Evolutionary conservation across 495 filamentous ascomycete species (phyloP), one percentile per base, ranked within the genome.

Genomic region (Penicillium samsonianum): DNA sequence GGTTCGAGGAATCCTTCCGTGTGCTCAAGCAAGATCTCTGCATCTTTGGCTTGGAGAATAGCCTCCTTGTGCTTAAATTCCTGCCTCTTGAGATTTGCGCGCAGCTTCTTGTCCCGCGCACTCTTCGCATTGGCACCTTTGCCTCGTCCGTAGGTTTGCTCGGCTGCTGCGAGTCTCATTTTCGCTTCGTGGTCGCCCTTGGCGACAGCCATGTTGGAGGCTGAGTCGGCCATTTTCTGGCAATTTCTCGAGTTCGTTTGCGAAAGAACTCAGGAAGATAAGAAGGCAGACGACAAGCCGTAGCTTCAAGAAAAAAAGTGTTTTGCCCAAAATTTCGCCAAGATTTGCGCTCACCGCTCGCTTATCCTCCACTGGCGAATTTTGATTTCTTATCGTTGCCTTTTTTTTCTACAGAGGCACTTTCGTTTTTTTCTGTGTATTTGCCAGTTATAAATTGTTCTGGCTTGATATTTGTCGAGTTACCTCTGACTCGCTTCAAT

Each of bases 11-110:
- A 94, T 7, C 94, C 94, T 19, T 81, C 78, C n/a, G 86, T 80
- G 65, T 96, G 90, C 69, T 96, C 93, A 37, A 93, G 83, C 43
- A 98, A 78, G 58, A 98, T 96, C 77, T 98, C 95, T 6, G 92
- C 91, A 84, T 98, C 92, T 68, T 92, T 91, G 5, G 93, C 90
- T 68, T 86, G 85, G 9, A 94, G 71, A 0, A 87, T 74, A 2
- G 92, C 92, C 65, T 86, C 82, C 70, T 92, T 84, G 73, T 92
- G 92, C 68, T 90, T 92, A 46, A 73, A 75, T 65, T 98, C 94
- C 46, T 96, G 80, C 14, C 77, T 78, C 60, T 83, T 85, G 5
- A 98, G 78, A 63, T 90, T 96, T 4, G 84, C 82, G 33, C 91
- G 86, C 33, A 97, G 78, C 67, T 97, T 98, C 79, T 90, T 96